Base-by-base conservation (phyloP, 129 eudicot genomes). In the Tagetes erecta region DNA sequence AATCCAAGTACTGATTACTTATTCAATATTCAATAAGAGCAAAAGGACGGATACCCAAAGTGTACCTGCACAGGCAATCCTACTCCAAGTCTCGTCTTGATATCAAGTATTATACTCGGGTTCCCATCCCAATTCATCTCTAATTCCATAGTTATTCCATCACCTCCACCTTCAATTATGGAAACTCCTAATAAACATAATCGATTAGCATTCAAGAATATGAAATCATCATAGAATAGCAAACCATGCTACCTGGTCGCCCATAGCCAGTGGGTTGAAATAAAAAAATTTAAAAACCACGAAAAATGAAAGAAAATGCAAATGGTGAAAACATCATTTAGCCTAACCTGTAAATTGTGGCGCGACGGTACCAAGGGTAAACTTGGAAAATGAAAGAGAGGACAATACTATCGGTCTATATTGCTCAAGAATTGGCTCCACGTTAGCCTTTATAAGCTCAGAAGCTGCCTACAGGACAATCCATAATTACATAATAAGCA, bases 111-210 rank as follows among this genome's bases (percentile, higher is more conserved):
- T 72, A 93, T 93, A 83, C 82, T 93, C 42, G 98, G 98, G 76
- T 93, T 93, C 33, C 98, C 98, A 82, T 93, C 98, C 98, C 98
- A 93, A 67, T 93, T 87, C 98, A 93, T 93, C 83, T 93, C 97
- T 58, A 93, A 52, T 76, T 93, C 98, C 98, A 93, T 90, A 45
- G 98, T 93, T 78, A 93, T 85, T 72, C 98, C 97, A 45, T 86
- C 97, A 55, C 62, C 42, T 60, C 81, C 91, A 78, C 82, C 97
- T 72, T 93, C 98, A 72, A 93, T 76, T 8, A 93, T 85, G 14
- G 92, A 81, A 83, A 93, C 84, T 73, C 98, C 98, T 93, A 81
- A 50, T 20, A 13, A 57, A 53, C 50, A 73, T 11, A 56, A 47
- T 45, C 8, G 33, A 66, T 12, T 52, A 67, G 34, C 27, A 31